phyloP scores from a whole-genome alignment of 2,329 filamentous ascomycete species.

The Laburnicola sp. region DNA sequence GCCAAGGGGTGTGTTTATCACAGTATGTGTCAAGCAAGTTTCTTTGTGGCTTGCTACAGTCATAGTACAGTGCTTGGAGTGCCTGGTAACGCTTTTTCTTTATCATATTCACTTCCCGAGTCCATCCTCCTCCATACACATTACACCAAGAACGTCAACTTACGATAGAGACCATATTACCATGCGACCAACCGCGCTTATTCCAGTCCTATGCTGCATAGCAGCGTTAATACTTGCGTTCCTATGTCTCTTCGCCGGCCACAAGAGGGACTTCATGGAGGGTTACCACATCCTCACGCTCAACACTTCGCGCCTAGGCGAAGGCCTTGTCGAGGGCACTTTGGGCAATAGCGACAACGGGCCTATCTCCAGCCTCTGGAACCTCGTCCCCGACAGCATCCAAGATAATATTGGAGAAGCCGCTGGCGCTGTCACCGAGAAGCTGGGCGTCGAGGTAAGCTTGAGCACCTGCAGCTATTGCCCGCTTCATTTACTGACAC shows the following conservation, averaged over 20 bases:
- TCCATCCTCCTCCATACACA: background rate
- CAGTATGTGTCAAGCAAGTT: background rate
- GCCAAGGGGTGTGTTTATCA: background rate
- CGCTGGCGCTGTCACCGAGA: slow-evolving; percentile 49
- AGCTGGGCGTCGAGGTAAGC: slow-evolving; percentile 53
- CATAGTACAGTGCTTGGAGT: background rate
- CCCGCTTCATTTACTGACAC: background rate
- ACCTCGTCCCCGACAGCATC: slow-evolving; percentile 41
- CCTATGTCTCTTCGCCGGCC: slow-evolving; percentile 64
- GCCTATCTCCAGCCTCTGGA: slow-evolving; percentile 32
- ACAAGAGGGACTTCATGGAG: slow-evolving; percentile 59
- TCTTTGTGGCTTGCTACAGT: background rate
- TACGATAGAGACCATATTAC: slow-evolving; percentile 3
- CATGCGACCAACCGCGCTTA: slow-evolving; percentile 54
- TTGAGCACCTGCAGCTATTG: too few relatives aligned
- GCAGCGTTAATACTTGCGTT: slow-evolving; percentile 62
- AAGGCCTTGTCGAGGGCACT: slow-evolving; percentile 39
- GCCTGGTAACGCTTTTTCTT: background rate
- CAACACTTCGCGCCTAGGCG: slow-evolving; percentile 61
- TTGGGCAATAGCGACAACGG: slow-evolving; percentile 30
- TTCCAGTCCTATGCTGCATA: slow-evolving; percentile 57
- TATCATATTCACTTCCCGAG: background rate
- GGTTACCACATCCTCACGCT: slow-evolving; percentile 61
- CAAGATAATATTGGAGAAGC: slow-evolving; percentile 49
- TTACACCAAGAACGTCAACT: background rate